Evolutionary conservation across 2,329 filamentous ascomycete genomes (phyloP).

Genomic region (Clarireedia hainanense): DNA sequence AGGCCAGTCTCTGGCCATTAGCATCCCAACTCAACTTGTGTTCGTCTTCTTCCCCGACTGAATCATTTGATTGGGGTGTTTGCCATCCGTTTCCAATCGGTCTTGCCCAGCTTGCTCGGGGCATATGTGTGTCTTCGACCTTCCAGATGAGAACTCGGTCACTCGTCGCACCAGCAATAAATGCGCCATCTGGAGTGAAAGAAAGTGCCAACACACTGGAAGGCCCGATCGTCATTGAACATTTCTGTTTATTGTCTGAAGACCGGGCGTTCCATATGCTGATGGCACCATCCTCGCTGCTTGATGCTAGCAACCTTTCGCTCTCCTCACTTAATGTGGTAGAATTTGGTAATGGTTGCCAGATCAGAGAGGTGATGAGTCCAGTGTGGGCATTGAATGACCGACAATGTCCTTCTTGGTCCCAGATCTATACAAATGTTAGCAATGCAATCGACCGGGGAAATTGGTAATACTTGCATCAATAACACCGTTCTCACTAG

Average conservation of each 20-base stretch:
- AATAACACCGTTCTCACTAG: slow-evolving; percentile 50
- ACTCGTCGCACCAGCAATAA: slow-evolving; percentile 53
- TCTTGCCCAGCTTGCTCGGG: slow-evolving; percentile 52
- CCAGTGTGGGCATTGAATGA: slow-evolving; percentile 53
- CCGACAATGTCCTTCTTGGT: slow-evolving; percentile 41
- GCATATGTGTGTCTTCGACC: slow-evolving; percentile 49
- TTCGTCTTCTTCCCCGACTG: slow-evolving; percentile 50
- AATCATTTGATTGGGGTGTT: slow-evolving; percentile 43
- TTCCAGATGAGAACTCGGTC: slow-evolving; percentile 57
- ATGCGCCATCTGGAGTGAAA: slow-evolving; percentile 56
- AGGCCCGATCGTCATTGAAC: slow-evolving; percentile 52
- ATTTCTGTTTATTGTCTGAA: slow-evolving; percentile 47
- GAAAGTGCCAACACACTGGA: slow-evolving; percentile 47
- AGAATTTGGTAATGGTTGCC: slow-evolving; percentile 46
- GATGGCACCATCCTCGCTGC: slow-evolving; percentile 55
- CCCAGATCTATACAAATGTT: slow-evolving; percentile 25
- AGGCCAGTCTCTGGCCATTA: slow-evolving; percentile 53
- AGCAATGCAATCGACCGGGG: slow-evolving; percentile 25
- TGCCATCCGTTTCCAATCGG: slow-evolving; percentile 49
- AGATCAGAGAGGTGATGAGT: slow-evolving; percentile 48
- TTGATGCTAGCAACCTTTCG: slow-evolving; percentile 45
- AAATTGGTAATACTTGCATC: slow-evolving; percentile 40
- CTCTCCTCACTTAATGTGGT: slow-evolving; percentile 35
- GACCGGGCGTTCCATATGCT: slow-evolving; percentile 53
- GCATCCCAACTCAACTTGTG: slow-evolving; percentile 57